Base-by-base conservation (phyloP, 257 asterid species). In the Hygrophila difformis region DNA sequence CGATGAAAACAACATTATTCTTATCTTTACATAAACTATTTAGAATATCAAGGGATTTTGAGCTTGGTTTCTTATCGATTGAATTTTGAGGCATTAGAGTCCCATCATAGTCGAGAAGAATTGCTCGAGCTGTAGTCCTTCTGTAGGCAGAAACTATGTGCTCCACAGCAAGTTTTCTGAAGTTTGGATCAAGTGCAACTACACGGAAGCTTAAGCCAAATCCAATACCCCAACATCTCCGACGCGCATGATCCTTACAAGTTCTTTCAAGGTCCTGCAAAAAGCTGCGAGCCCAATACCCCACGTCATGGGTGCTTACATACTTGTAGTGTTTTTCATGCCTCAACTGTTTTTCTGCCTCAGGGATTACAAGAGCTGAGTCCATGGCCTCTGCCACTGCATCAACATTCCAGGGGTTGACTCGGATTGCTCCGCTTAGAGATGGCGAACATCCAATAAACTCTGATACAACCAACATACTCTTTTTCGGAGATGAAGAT, bases 201-300 rank as follows among this genome's bases (percentile, higher is more conserved):
- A 85, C 96, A 69, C 96, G 54, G 39, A 85, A 85, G 53, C 93
- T 72, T 28, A 85, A 64, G 41, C 96, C 96, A 10, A 85, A 85
- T 13, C 96, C 96, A 46, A 85, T 85, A 3, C 96, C 96, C 96
- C 96, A 85, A 55, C 92, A 85, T 59, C 96, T 82, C 13, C 83
- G 62, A 11, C 75, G 63, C 13, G 45, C 78, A 13, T 85, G 96
- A 63, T 85, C 94, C 76, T 79, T 85, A 44, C 96, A 85, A 0
- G 92, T 74, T 59, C 96, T 68, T 46, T 74, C 92, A 51, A 85
- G 62, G 72, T 85, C 96, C 17, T 79, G 91, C 57, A 81, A 72
- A 73, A 85, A 85, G 58, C 96, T 85, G 15, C 82, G 79, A 13
- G 94, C 94, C 96, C 96, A 85, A 53, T 85, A 85, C 12, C 83